A percentile compares a stretch with the other conserved stretches of the same genome.
Evolutionary conservation across 2,329 filamentous ascomycete species (phyloP).

Genomic region (Beauveria medogensis): DNA sequence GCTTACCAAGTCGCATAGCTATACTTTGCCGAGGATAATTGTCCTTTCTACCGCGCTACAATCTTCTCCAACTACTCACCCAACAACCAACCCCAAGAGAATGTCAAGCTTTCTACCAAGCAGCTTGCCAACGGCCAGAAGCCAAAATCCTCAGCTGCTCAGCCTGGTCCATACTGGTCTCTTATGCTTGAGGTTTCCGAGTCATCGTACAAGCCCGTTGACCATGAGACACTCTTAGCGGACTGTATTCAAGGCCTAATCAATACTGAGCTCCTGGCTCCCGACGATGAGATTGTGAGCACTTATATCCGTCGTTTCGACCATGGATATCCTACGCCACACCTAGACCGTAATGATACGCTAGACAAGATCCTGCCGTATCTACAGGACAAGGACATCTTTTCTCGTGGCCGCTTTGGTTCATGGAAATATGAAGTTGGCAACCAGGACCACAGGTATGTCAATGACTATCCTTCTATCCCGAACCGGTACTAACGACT

Average conservation of each 20-base stretch:
- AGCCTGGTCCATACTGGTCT: conserved; percentile 89
- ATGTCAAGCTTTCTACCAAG: conserved; percentile 71
- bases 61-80: conserved; percentile 98
- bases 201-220: conserved; percentile 81
- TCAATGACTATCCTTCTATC: too few relatives aligned
- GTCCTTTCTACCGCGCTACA: conserved; percentile 90
- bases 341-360: conserved; percentile 80
- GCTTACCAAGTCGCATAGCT: conserved; percentile 38
- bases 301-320: conserved; percentile 92
- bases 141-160: conserved; percentile 51
- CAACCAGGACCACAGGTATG: conserved; percentile 37
- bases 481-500: too few relatives aligned
- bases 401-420: conserved; percentile 83
- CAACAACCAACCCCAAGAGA: conserved; percentile 75
- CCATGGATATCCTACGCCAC: conserved; percentile 86
- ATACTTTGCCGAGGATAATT: conserved; percentile 93
- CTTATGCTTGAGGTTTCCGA: conserved; percentile 95
- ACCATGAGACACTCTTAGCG: conserved; percentile 66
- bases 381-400: conserved; percentile 76
- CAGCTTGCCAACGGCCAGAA: conserved; percentile 64
- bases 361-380: conserved; percentile 78
- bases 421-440: conserved; percentile 78
- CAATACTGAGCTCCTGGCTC: conserved; percentile 87
- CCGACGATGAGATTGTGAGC: conserved; percentile 80
- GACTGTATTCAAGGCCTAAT: conserved; percentile 76